These are phyloP conservation scores for Poa annua DNA, from an alignment of 176 grass and related monocot species.

Conservation along the genomic window DNA sequence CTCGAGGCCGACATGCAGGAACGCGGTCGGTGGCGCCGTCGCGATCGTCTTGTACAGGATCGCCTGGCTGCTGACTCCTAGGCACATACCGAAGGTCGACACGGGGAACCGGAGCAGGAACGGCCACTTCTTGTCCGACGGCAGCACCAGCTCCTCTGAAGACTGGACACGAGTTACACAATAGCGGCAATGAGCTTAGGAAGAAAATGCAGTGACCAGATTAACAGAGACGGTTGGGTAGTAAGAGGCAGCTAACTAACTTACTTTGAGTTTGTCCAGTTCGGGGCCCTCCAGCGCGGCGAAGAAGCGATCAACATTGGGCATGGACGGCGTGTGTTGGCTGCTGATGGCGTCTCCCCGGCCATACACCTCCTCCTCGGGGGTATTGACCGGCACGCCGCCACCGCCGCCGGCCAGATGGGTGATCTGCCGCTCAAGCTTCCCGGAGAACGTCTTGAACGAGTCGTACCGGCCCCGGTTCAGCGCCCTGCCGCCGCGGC, in stretches of 20 bases:
- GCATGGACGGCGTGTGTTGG: conserved; percentile 34
- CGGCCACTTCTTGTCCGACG: conserved; percentile 84
- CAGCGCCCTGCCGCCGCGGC: conserved; percentile 16
- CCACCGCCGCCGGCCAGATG: conserved; percentile 55
- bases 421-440: conserved; percentile 75
- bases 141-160: conserved; percentile 69
- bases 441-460: conserved; percentile 88
- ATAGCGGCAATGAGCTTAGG: neutral
- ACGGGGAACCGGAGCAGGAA: conserved; percentile 91
- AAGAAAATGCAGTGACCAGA: neutral
- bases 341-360: neutral
- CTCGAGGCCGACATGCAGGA: conserved; percentile 62
- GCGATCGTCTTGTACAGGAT: conserved; percentile 85
- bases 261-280: conserved; percentile 76
- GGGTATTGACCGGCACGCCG: conserved; percentile 35
- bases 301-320: conserved; percentile 78
- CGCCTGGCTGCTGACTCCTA: conserved; percentile 90
- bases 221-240: neutral
- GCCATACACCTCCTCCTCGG: conserved; percentile 3
- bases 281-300: conserved; percentile 85
- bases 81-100: conserved; percentile 83
- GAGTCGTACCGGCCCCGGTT: conserved; percentile 65
- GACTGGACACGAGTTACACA: conserved; percentile 35
- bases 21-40: conserved; percentile 60
- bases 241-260: neutral